Base-by-base conservation (phyloP, 2,329 filamentous ascomycete genomes). In the Lachnellula subtilissima region DNA sequence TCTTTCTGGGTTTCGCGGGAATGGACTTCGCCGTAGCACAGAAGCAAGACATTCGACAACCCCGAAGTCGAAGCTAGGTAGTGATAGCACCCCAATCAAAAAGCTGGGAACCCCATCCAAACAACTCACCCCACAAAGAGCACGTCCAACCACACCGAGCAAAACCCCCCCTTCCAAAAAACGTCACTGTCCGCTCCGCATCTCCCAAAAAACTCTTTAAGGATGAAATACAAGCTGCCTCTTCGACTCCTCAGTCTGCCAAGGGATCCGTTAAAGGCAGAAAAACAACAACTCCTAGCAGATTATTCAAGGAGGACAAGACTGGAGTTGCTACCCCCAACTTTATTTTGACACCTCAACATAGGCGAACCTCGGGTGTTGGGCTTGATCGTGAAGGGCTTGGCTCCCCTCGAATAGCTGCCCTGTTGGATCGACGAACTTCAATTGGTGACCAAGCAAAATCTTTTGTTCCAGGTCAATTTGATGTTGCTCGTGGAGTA, bases 381-480 rank as follows among this genome's bases (percentile, higher is more conserved):
- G 87, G 88, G 22, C 81, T 83, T 59, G 88, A 90, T 64, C 82
- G 82, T 61, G 75, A 80, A 59, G 89, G 88, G 0, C 78, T 92
- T 53, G 89, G 89, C 6, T 93, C 89, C 0, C 89, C 89, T 5
- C 84, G 83, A 52, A 81, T 93, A 53, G 79, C 87, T 22, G 86
- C 84, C 28, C 77, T 91, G 35, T 79, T 92, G 36, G 87, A 89
- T 61, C 82, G 85, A 36, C 82, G 89, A 49, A 79, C 76, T 47
- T 91, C 88, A 1, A 86, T 93, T 57, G 82, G 86, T 22, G 85
- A 92, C 43, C 75, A 81, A 22, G 82, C 86, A 1, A 75, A 76
- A 14, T 74, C 79, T 6, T 92, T 92, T 64, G 74, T 85, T 28
- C 82, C 86, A 37, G 81, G 61, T 17, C 67, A 73, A 23, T 64